Base-by-base conservation (phyloP, 306 rosid species). In the Trifolium pratense region DNA sequence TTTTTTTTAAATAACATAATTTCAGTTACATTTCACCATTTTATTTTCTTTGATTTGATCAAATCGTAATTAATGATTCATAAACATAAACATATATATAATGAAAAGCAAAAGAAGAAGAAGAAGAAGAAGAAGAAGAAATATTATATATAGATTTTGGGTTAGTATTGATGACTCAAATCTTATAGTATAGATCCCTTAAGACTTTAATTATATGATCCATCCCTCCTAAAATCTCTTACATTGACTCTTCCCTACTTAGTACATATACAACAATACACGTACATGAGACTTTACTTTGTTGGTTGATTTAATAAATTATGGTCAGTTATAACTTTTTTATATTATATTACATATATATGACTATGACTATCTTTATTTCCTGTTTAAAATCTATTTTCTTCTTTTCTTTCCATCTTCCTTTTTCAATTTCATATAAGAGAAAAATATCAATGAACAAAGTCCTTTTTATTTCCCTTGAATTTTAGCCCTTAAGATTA, bases 281-380 rank as follows among this genome's bases (percentile, higher is more conserved):
- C 68, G 55, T 83, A 61, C 79, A 61, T 26, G 26, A 66, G 75
- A 66, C 55, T 66, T 66, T 57, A 83, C 39, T 75, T 75, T 53
- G 26, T 17, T 63, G 67, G 45, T 37, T 63, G 68, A 69, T 65
- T 60, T 60, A 71, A 55, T 60, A 75, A 55, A 70, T 70, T 72
- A 75, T 29, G 66, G 53, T 67, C 18, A 25, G 18, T 45, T 81
- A 49, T 29, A 53, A 70, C 79, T 79, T 53, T 75, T 43, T 55
- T 36, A 57, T 59, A 76, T 75, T 76, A 58, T 66, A 56, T 26
- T 70, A 72, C 53, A 57, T 76, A 57, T 51, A 36, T 36, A 36
- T 36, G 39, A 36, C 39, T 36, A 7, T 34, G 60, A 70, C 75
- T 42, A 79, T 55, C 74, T 71, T 79, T n/a, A 25, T 60, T 72